These are phyloP conservation scores for Aspergillus oerlinghausenensis DNA, from an alignment of 2,329 filamentous ascomycete genomes.

Conservation along the genomic window DNA sequence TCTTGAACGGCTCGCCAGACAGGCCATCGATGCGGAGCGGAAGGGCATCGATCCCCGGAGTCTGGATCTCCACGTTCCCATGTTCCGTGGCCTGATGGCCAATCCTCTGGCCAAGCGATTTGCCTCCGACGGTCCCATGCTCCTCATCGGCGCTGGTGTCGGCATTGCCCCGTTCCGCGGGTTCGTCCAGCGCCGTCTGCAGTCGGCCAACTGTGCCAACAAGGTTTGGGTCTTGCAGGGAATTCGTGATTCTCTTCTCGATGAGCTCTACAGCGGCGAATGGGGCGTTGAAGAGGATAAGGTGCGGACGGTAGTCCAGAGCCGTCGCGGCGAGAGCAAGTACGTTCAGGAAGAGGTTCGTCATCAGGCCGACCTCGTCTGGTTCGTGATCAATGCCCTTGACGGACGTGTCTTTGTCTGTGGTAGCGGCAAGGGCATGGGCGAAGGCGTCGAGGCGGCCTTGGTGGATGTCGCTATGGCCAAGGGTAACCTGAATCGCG, in stretches of 20 bases:
- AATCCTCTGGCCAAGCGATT: constrained; percentile 93
- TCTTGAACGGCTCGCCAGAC: constrained; percentile 77
- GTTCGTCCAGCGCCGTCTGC: constrained; percentile 89
- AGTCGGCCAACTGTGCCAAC: constrained; percentile 93
- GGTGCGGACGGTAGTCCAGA: constrained; percentile 77
- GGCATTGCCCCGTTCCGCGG: constrained; percentile 96
- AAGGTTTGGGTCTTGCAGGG: constrained; percentile 97
- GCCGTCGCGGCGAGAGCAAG: constrained; percentile 68
- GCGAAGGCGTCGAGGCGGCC: constrained; percentile 86
- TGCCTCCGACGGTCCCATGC: constrained; percentile 90
- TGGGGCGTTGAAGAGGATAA: constrained; percentile 90
- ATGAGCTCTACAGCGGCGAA: constrained; percentile 94
- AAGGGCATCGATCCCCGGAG: constrained; percentile 49
- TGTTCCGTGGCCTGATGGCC: constrained; percentile 98
- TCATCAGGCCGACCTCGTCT: constrained; percentile 90
- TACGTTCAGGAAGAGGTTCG: constrained; percentile 96
- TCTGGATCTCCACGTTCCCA: constrained; percentile 73
- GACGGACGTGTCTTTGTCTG: constrained; percentile 96
- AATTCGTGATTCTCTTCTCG: constrained; percentile 85
- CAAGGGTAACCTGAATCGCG: constrained; percentile 78
- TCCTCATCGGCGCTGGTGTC: constrained; percentile 92
- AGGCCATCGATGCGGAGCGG: constrained; percentile 64
- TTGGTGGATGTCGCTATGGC: constrained; percentile 86
- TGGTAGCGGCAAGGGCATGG: constrained; percentile 93
- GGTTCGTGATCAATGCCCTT: constrained; percentile 95